Percentiles rank a stretch among this genome's conserved stretches.
phyloP scores from a whole-genome alignment of 2,329 filamentous ascomycete species.

The Exophiala lecanii-corni region DNA sequence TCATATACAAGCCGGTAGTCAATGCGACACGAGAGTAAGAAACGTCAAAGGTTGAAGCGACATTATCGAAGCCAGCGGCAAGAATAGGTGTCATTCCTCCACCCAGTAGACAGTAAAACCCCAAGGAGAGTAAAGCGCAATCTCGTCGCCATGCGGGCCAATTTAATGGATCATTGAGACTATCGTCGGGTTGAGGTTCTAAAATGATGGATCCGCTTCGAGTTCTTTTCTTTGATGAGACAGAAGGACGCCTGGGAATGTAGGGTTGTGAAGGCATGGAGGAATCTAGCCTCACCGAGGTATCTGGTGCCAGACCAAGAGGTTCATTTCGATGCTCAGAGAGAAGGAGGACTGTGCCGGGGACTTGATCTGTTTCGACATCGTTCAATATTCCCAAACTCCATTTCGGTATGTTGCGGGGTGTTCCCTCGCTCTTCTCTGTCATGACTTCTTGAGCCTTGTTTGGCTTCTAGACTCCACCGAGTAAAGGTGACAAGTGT shows the following conservation, averaged over 20 bases:
- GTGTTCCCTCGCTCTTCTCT: not conserved
- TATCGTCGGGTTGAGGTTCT: constrained; percentile 88
- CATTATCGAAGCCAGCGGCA: constrained; percentile 81
- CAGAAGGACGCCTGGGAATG: constrained; percentile 32
- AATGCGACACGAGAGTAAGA: constrained; percentile 69
- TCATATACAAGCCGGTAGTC: constrained; percentile 90
- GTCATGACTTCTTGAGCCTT: not conserved
- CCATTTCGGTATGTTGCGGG: constrained; percentile 40
- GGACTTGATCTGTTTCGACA: constrained; percentile 75
- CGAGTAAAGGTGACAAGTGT: too few species aligned
- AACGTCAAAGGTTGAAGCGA: constrained; percentile 64
- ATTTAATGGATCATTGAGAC: constrained; percentile 84
- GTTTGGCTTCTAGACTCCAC: too few species aligned
- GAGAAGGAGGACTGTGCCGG: constrained; percentile 62
- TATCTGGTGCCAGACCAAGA: constrained; percentile 56
- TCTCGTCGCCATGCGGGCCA: constrained; percentile 83
- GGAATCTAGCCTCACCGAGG: constrained; percentile 44
- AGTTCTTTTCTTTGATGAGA: constrained; percentile 65
- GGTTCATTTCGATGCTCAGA: constrained; percentile 60
- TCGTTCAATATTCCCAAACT: constrained; percentile 80
- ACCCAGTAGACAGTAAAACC: constrained; percentile 88
- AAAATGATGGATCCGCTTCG: constrained; percentile 78
- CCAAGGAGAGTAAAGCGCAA: constrained; percentile 71
- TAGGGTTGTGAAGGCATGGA: constrained; percentile 45
- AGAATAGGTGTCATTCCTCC: constrained; percentile 89